A percentile compares a stretch with the other conserved stretches of the same genome.
Evolutionary conservation across 495 filamentous ascomycete genomes (phyloP).

Genomic region (Monascus purpureus): DNA sequence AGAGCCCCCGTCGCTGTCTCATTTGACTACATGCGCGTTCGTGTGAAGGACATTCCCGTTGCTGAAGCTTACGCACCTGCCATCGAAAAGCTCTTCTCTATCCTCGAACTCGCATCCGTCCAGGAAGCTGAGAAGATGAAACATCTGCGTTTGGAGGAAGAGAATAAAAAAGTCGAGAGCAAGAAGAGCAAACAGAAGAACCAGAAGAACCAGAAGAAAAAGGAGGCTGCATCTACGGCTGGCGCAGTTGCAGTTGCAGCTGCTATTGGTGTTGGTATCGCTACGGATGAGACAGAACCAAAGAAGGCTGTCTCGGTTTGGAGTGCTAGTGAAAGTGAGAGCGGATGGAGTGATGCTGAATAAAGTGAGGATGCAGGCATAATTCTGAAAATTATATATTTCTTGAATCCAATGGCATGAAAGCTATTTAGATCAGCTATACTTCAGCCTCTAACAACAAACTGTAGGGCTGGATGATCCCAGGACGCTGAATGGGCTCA

Average conservation of each 20-base stretch:
- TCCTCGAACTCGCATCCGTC: conserved; percentile 15
- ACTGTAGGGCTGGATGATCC: too few species aligned
- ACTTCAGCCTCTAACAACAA: too few species aligned
- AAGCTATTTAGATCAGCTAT: too few species aligned
- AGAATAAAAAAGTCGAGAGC: conserved; percentile 7
- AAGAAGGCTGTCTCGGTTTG: conserved; percentile 13
- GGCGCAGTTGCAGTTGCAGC: conserved; percentile 1
- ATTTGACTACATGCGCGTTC: conserved; percentile 81
- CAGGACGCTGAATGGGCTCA: too few species aligned
- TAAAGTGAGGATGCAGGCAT: conserved; percentile 2
- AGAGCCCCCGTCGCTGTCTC: conserved; percentile 51
- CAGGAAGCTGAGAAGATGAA: conserved; percentile 9
- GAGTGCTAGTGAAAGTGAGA: conserved; percentile 31
- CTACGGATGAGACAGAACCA: neutral
- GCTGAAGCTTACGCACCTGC: conserved; percentile 64
- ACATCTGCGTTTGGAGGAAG: conserved; percentile 9
- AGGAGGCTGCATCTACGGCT: conserved; percentile 8
- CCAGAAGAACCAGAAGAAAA: conserved; percentile 14
- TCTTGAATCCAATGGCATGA: too few species aligned
- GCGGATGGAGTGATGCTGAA: conserved; percentile 21
- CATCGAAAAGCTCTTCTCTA: conserved; percentile 50
- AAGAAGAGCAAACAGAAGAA: conserved; percentile 6
- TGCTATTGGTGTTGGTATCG: conserved; percentile 1
- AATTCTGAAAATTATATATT: conserved; percentile 1
- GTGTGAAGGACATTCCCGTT: conserved; percentile 63